Base-by-base conservation (phyloP, 768 basidiomycete genomes). In the Terana coerulea region DNA sequence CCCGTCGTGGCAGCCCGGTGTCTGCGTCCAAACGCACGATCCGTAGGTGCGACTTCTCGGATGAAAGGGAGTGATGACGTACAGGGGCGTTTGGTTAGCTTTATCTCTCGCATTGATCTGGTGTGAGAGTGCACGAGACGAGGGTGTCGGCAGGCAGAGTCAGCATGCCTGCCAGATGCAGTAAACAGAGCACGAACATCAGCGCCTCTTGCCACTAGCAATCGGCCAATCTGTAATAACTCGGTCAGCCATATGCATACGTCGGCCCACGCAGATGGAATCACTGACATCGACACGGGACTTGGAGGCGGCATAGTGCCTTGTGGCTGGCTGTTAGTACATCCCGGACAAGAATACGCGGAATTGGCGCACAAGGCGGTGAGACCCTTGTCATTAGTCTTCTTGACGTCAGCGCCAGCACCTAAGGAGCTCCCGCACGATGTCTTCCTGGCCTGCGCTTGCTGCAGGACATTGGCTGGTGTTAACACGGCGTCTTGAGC, bases 1-100 rank as follows among this genome's bases (percentile, higher is more conserved):
- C 97, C 97, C 12, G 91, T 98, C 6, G 97, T 95, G 10, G 95
- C 92, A 41, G 97, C 97, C 54, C 97, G 88, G 70, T 99, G 97
- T 46, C 91, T 95, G 57, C n/a, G 36, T 39, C 21, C 14, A 19
- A n/a, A n/a, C n/a, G n/a, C n/a, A n/a, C n/a, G n/a, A n/a, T 24
- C 34, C 21, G 51, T 34, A n/a, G 40, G 10, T 45, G n/a, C 30
- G 15, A 17, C n/a, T 19, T 12, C 28, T 34, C 49, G 57, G 47
- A 31, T 14, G 8, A 2, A 9, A 24, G 19, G 22, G 54, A 47
- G 35, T 37, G 58, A 52, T 19, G 43, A 66, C 88, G 45, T 61
- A 93, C 85, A 99, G 76, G 49, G 97, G 92, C 39, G 84, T 74
- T 71, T 99, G 97, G 65, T 88, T 93, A 36, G 95, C 93, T 59